These are phyloP conservation scores for Bothriochloa decipiens DNA, from an alignment of 176 grass and related monocot genomes.

Conservation along the genomic window DNA sequence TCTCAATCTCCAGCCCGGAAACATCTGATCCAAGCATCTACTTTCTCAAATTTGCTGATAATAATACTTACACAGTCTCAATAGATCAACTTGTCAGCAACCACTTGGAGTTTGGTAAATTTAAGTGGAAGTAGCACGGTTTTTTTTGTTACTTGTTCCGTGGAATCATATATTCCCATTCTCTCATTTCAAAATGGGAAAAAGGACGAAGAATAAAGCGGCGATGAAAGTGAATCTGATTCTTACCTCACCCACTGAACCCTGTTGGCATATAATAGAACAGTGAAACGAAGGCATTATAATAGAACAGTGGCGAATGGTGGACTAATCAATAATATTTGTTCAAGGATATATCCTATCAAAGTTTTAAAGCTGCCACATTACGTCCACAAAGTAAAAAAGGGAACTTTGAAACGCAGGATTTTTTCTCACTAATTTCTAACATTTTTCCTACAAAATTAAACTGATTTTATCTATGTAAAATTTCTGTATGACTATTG, in stretches of 20 bases:
- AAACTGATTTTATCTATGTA: no score
- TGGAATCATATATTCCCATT: slow-evolving; percentile 20
- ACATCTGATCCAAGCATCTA: no score
- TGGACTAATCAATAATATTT: neutral
- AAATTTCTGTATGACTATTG: no score
- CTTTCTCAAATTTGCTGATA: neutral
- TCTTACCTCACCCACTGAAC: neutral
- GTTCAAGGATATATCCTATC: neutral
- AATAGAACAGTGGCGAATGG: neutral
- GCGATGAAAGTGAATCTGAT: neutral
- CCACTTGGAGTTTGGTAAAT: neutral
- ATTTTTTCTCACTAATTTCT: no score
- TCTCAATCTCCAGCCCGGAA: no score
- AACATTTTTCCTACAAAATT: no score
- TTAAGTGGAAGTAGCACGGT: neutral
- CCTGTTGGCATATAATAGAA: neutral
- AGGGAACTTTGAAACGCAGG: no score
- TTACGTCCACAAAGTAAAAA: neutral
- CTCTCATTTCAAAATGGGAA: neutral
- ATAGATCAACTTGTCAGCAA: neutral
- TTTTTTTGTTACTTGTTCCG: neutral
- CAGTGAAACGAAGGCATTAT: no score
- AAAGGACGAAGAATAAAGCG: slow-evolving; percentile 35
- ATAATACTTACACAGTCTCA: neutral
- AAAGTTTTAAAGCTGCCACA: neutral